Evolutionary conservation across 2,329 filamentous ascomycete genomes (phyloP).

Genomic region (Sporothrix curviconia): DNA sequence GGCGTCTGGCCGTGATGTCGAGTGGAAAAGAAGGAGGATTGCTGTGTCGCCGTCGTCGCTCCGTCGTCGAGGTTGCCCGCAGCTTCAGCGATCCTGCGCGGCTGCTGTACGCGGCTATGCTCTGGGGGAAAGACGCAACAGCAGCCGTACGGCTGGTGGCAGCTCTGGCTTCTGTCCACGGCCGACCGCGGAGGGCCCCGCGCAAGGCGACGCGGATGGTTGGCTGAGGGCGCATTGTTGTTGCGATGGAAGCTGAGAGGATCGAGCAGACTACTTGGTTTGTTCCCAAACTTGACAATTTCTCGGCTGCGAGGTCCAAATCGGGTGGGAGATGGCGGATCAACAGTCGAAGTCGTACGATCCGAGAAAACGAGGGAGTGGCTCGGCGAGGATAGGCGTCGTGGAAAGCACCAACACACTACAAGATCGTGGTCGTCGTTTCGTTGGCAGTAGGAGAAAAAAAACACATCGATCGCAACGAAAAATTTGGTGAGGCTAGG

Average conservation of each 20-base stretch:
- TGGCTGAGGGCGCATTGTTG: slow-evolving; percentile 7
- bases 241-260: too few relatives aligned
- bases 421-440: background rate
- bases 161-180: background rate
- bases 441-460: background rate
- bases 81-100: background rate
- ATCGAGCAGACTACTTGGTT: too few relatives aligned
- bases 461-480: background rate
- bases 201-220: slow-evolving; percentile 5
- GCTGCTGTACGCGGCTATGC: background rate
- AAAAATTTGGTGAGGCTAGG: slow-evolving; percentile 1
- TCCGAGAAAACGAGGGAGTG: too few relatives aligned
- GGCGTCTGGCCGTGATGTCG: background rate
- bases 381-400: background rate
- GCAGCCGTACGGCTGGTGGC: background rate
- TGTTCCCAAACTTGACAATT: too few relatives aligned
- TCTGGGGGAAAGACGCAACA: background rate
- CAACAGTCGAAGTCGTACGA: too few relatives aligned
- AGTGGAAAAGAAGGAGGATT: slow-evolving; percentile 7
- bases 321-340: background rate
- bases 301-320: too few relatives aligned
- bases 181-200: background rate
- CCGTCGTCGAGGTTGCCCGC: background rate
- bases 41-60: background rate
- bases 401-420: background rate